Percentiles rank a stretch among this genome's conserved stretches.
phyloP scores from a whole-genome alignment of 108 stramenopile genomes.

The Skeletonema tropicum region DNA sequence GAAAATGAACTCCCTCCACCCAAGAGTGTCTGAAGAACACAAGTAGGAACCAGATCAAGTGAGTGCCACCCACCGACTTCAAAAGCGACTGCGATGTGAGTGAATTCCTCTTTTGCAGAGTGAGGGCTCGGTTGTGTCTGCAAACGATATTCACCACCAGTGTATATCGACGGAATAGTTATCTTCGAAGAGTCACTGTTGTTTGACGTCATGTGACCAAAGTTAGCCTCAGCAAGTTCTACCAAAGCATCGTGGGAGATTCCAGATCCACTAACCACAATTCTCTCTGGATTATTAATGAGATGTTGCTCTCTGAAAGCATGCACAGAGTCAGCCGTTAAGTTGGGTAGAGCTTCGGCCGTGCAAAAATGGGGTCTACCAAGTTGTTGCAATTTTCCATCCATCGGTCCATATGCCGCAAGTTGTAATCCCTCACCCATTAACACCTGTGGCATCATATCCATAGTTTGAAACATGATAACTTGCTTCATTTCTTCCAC shows the following conservation, averaged over 20 bases:
- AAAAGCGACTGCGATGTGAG: constrained; percentile 90
- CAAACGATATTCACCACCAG: constrained; percentile 69
- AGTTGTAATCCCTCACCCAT: constrained; percentile 89
- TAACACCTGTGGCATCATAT: constrained; percentile 69
- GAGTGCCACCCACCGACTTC: constrained; percentile 97
- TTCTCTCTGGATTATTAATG: constrained; percentile 66
- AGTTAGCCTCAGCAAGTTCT: constrained; percentile 75
- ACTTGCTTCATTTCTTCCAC: constrained; percentile 75
- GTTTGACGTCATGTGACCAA: constrained; percentile 63
- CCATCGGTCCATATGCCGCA: constrained; percentile 79
- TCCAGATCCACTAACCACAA: constrained; percentile 95
- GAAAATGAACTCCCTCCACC: constrained; percentile 98
- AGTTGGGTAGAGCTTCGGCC: constrained; percentile 54
- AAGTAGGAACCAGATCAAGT: constrained; percentile 86
- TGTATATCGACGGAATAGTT: constrained; percentile 60
- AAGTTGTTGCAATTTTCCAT: constrained; percentile 68
- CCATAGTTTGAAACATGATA: constrained; percentile 83
- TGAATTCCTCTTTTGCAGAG: constrained; percentile 76
- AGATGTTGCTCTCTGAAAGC: constrained; percentile 68
- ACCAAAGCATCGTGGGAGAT: constrained; percentile 93
- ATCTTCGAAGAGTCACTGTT: constrained; percentile 9
- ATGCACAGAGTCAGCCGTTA: constrained; percentile 70
- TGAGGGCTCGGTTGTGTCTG: constrained; percentile 41
- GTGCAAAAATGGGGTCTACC: constrained; percentile 89
- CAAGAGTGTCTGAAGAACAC: constrained; percentile 95